Conservation (phyloP, 257 asterid genomes). For the Ajuga chamaepitys region DNA sequence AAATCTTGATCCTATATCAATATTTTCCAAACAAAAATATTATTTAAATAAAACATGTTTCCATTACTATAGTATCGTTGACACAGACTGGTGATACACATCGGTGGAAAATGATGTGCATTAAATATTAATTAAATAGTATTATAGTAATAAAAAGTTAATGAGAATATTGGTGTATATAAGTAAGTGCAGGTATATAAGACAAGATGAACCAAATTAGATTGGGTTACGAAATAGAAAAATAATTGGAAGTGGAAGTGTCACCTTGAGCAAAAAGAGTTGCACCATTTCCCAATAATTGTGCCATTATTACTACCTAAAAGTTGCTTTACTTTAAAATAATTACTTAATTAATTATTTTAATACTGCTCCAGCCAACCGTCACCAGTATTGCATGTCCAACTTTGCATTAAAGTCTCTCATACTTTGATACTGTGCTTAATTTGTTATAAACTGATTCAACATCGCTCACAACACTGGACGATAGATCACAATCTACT, state of each 20-base stretch:
- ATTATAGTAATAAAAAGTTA: constrained; percentile 20
- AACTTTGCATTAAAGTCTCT: not conserved
- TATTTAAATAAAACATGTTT: constrained; percentile 17
- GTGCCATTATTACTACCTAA: constrained; percentile 73
- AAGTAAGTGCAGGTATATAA: constrained; percentile 33
- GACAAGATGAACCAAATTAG: constrained; percentile 53
- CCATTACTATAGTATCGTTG: constrained; percentile 19
- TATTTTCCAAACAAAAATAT: not conserved
- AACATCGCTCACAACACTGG: too few species aligned
- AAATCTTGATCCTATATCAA: constrained; percentile 8
- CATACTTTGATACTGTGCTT: not conserved
- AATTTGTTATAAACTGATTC: not conserved
- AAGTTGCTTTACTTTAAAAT: constrained; percentile 41
- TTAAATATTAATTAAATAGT: not conserved
- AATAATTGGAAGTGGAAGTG: constrained; percentile 53
- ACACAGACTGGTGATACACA: constrained; percentile 18
- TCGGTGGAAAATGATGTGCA: constrained; percentile 19
- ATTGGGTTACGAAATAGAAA: constrained; percentile 29
- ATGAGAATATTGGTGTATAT: constrained; percentile 24
- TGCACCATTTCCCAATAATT: constrained; percentile 66
- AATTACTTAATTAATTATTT: constrained; percentile 14
- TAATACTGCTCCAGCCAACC: constrained; percentile 4
- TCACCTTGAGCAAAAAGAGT: constrained; percentile 37
- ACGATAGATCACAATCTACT: too few species aligned
- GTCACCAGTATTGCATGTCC: constrained; percentile 6